These are phyloP conservation scores for Tephrocybe sp. DNA, from an alignment of 768 basidiomycete genomes.

Conservation along the genomic window DNA sequence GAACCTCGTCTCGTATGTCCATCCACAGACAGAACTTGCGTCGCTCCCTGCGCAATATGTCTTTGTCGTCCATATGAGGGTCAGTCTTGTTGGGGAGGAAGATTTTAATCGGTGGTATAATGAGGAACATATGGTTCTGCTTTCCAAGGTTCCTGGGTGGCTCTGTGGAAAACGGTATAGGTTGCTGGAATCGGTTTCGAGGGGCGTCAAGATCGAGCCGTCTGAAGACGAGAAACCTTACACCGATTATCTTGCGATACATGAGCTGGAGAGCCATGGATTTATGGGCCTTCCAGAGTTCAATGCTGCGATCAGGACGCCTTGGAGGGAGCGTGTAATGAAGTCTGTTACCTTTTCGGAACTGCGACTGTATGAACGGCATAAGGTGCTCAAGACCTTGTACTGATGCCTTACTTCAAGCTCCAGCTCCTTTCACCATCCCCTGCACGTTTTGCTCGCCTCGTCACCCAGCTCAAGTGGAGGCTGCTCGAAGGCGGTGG, in stretches of 20 bases:
- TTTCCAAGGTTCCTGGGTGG: constrained; percentile 27
- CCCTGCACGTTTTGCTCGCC: constrained; percentile 70
- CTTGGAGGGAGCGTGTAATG: constrained; percentile 11
- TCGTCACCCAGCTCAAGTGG: constrained; percentile 97
- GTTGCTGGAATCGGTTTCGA: constrained; percentile 13
- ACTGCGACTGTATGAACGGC: constrained; percentile 9
- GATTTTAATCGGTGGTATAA: constrained; percentile 31
- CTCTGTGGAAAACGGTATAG: constrained; percentile 24
- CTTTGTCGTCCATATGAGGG: constrained; percentile 17
- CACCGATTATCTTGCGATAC: constrained; percentile 11
- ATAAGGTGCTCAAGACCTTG: constrained; percentile 6
- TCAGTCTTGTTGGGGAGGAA: constrained; percentile 20
- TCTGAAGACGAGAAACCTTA: constrained; percentile 6
- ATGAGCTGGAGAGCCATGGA: constrained; percentile 11
- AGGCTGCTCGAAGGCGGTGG: constrained; percentile 83
- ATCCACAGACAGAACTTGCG: constrained; percentile 13
- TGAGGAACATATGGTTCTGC: constrained; percentile 25
- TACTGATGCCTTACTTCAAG: constrained; percentile 38
- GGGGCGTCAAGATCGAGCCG: constrained; percentile 9
- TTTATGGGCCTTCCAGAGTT: constrained; percentile 15
- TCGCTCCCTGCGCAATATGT: constrained; percentile 18
- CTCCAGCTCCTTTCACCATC: constrained; percentile 82
- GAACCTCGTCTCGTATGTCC: constrained; percentile 10
- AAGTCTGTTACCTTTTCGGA: constrained; percentile 4
- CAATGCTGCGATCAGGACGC: constrained; percentile 9